phyloP scores from a whole-genome alignment of 106 monocot genomes.

The Dendrobium nobile region DNA sequence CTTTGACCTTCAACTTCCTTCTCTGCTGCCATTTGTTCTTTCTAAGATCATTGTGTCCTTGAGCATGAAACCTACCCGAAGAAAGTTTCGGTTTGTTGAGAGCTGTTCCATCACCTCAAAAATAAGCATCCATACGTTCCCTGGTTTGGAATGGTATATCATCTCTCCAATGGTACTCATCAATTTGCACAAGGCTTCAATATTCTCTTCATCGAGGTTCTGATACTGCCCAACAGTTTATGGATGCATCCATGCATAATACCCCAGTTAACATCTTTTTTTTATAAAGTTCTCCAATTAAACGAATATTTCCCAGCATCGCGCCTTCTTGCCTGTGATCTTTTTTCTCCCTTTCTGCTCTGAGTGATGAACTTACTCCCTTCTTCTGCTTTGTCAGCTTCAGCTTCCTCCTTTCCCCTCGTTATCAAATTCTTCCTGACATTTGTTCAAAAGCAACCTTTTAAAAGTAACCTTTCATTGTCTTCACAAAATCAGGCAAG shows the following conservation, averaged over 20 bases:
- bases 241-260: constrained; percentile 97
- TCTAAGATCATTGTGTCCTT: constrained; percentile 80
- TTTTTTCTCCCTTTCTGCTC: constrained; percentile 59
- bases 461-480: constrained; percentile 80
- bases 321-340: constrained; percentile 48
- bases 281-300: constrained; percentile 91
- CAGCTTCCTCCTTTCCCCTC: constrained; percentile 64
- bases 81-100: constrained; percentile 62
- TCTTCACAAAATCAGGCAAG: constrained; percentile 68
- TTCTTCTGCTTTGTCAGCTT: constrained; percentile 53
- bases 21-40: constrained; percentile 83
- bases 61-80: constrained; percentile 85
- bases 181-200: constrained; percentile 87
- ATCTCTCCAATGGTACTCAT: constrained; percentile 86
- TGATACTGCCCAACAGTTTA: constrained; percentile 59
- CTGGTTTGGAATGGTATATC: constrained; percentile 74
- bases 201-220: constrained; percentile 78
- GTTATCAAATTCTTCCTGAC: constrained; percentile 96
- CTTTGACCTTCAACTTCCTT: constrained; percentile 89
- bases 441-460: constrained; percentile 77
- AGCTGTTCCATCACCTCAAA: constrained; percentile 48
- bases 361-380: constrained; percentile 55
- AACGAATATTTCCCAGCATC: constrained; percentile 90
- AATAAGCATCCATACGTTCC: constrained; percentile 77
- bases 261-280: constrained; percentile 85